A percentile compares a stretch with the other conserved stretches of the same genome.
These are phyloP conservation scores for Jamesozyma spencerorum DNA, from an alignment of 805 yeast species.

Conservation along the genomic window DNA sequence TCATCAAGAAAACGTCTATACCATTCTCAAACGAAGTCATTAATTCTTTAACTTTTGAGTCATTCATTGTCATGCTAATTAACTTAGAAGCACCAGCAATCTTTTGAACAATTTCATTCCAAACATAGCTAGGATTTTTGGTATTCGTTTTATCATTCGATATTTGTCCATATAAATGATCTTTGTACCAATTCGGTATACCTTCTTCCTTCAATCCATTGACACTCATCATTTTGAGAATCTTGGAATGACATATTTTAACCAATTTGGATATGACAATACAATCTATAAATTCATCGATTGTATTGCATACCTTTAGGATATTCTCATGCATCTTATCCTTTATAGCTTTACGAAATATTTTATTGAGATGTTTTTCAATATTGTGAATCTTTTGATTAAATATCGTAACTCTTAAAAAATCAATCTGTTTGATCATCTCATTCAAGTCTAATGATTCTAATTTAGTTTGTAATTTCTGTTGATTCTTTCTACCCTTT, in stretches of 20 bases:
- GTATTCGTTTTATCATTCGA: slow-evolving; percentile 26
- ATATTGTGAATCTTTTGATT: slow-evolving; percentile 23
- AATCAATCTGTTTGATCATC: slow-evolving; percentile 12
- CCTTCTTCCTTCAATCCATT: background rate
- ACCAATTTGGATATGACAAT: slow-evolving; percentile 22
- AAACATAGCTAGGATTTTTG: slow-evolving; percentile 40
- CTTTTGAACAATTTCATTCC: slow-evolving; percentile 27
- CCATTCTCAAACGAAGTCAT: slow-evolving; percentile 34
- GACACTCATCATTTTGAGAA: slow-evolving; percentile 13
- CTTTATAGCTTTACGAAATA: slow-evolving; percentile 8
- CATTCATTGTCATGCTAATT: slow-evolving; percentile 37
- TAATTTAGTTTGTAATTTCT: slow-evolving; percentile 18
- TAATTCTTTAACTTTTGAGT: slow-evolving; percentile 40
- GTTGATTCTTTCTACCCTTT: slow-evolving; percentile 26
- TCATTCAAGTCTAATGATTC: slow-evolving; percentile 8
- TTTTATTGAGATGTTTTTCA: slow-evolving; percentile 17
- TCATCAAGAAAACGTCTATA: slow-evolving; percentile 31
- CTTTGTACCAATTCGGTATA: slow-evolving; percentile 21
- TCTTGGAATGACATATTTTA: slow-evolving; percentile 16
- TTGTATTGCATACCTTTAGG: slow-evolving; percentile 2
- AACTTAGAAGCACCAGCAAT: slow-evolving; percentile 20
- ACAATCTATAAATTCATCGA: slow-evolving; percentile 16
- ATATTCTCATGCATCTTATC: slow-evolving; percentile 5
- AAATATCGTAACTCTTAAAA: slow-evolving; percentile 18
- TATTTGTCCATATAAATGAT: slow-evolving; percentile 20